Percentiles rank a stretch among this genome's conserved stretches.
phyloP scores from a whole-genome alignment of 169 alveolate species.

The Cryptosporidium bovis region DNA sequence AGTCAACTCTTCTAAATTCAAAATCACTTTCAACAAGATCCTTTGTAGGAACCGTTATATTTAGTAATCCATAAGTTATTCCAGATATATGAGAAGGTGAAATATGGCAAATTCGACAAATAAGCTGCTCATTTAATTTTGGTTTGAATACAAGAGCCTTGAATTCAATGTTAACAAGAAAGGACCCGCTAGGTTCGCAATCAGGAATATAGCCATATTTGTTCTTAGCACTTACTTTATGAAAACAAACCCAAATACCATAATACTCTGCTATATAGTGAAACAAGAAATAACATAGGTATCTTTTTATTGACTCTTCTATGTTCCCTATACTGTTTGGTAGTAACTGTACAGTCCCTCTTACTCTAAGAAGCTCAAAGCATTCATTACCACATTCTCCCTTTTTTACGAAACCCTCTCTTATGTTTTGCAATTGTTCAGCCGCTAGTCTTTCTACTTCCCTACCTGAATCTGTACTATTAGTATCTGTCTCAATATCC shows the following conservation, averaged over 20 bases:
- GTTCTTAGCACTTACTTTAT: conserved; percentile 29
- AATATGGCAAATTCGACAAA: conserved; percentile 52
- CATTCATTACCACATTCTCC: conserved; percentile 44
- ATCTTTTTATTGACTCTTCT: conserved; percentile 50
- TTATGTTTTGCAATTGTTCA: conserved; percentile 43
- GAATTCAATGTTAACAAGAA: conserved; percentile 60
- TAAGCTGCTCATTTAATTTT: conserved; percentile 36
- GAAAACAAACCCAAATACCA: conserved; percentile 73
- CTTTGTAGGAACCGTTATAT: conserved; percentile 49
- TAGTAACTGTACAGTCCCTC: conserved; percentile 59
- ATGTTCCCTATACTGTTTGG: conserved; percentile 53
- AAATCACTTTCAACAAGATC: conserved; percentile 13
- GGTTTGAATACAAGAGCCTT: conserved; percentile 70
- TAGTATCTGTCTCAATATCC: not conserved
- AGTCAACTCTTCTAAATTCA: conserved; percentile 45
- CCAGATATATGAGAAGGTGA: conserved; percentile 71
- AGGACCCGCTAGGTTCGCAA: conserved; percentile 65
- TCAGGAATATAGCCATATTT: conserved; percentile 62
- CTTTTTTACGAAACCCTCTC: conserved; percentile 36
- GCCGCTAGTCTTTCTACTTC: conserved; percentile 47
- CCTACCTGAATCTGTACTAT: conserved; percentile 11
- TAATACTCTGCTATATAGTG: conserved; percentile 70
- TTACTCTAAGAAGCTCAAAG: conserved; percentile 55
- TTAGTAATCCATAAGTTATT: conserved; percentile 65
- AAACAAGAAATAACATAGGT: conserved; percentile 54